Base-by-base conservation (phyloP, 2,329 filamentous ascomycete species). In the Fusarium sublunatum region DNA sequence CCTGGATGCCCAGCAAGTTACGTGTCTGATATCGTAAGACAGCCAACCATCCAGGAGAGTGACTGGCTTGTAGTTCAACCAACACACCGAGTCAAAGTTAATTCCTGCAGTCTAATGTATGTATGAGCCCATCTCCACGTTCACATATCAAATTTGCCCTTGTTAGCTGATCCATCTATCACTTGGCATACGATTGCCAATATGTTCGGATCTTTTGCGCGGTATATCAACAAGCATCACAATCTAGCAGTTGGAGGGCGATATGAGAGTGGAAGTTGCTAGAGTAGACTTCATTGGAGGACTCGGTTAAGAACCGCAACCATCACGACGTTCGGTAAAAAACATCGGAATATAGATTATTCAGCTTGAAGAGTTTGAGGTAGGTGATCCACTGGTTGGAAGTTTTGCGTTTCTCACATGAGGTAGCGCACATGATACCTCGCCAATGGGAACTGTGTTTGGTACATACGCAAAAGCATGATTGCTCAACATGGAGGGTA, bases 41-140 rank as follows among this genome's bases (percentile, higher is more conserved):
- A n/a, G 15, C 34, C 28, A 34, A 51, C 28, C 34, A 42, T 29
- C 11, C 38, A 12, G 22, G 25, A 10, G n/a, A 24, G 19, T 19
- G 19, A 19, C 19, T 19, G 19, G 19, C 19, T 19, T 19, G 19
- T 19, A 19, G 19, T 19, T 19, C 19, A 19, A 19, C 45, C 25
- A 31, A 9, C 15, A 32, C 36, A 15, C 19, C 15, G 29, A 25
- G 15, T 41, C n/a, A 9, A 54, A 25, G 36, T 10, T 53, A 61
- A 48, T 28, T 54, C 26, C 42, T 42, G 38, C 42, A 48, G 32
- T 11, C 42, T 60, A 28, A 12, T 6, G 24, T 13, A 12, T 6
- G 24, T 13, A 22, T 13, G 62, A 58, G 61, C 38, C 32, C 29
- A 9, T 36, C 34, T 34, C 42, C 44, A 58, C 40, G 44, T 38